Percentiles rank a stretch among this genome's conserved stretches.
Evolutionary conservation across 164 flowering plant genomes (phyloP).

Genomic region (Vitis rotundifolia): DNA sequence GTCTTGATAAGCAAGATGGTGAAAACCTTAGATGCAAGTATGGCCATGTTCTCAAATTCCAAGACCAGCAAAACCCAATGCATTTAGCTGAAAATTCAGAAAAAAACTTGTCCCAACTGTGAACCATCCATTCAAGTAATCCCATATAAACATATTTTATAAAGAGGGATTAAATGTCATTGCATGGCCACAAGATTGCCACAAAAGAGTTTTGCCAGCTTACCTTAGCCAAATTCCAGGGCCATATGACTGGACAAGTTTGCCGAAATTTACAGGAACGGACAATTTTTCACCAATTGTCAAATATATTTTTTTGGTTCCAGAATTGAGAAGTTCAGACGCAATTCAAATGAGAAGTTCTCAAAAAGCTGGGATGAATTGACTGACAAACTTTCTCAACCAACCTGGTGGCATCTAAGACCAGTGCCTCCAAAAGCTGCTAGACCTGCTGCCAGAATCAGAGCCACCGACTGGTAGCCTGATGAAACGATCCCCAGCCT

Average conservation of each 20-base stretch:
- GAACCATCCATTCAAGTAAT: neutral
- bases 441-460: slow-evolving; percentile 5
- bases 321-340: slow-evolving; percentile 4
- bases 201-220: too few relatives aligned
- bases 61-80: neutral
- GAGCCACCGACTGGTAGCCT: slow-evolving; percentile 1
- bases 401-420: neutral
- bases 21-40: neutral
- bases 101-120: neutral
- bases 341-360: slow-evolving; percentile 4
- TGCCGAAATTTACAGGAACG: neutral
- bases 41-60: neutral
- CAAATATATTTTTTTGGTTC: neutral
- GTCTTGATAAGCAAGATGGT: too few relatives aligned
- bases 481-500: slow-evolving; percentile 6
- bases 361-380: neutral
- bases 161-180: neutral
- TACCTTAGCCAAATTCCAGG: neutral
- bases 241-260: slow-evolving; percentile 3
- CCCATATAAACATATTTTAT: neutral
- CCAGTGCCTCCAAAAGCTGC: slow-evolving; percentile 13
- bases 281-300: neutral
- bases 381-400: neutral
- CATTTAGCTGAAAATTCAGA: neutral
- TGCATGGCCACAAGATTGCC: slow-evolving; percentile 1